Conservation (phyloP, 805 yeast species). For the Ogataea nonfermentans region DNA sequence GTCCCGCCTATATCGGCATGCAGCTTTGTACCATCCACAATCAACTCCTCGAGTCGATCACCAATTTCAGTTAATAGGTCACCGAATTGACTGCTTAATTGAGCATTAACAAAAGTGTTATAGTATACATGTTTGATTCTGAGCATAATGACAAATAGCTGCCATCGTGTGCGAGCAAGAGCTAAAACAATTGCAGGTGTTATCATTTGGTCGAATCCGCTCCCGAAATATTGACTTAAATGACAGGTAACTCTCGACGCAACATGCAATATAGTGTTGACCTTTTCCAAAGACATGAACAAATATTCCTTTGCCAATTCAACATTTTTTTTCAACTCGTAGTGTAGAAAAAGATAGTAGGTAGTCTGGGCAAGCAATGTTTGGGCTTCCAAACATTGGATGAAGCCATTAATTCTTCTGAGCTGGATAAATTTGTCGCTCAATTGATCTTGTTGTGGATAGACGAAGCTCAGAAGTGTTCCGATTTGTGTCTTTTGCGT, state of each 20-base stretch:
- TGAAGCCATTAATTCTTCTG: conserved; percentile 20
- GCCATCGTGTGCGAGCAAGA: conserved; percentile 14
- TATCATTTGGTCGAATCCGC: conserved; percentile 40
- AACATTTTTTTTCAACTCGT: conserved; percentile 32
- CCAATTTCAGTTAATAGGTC: not conserved
- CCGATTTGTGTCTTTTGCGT: conserved; percentile 19
- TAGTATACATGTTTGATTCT: conserved; percentile 19
- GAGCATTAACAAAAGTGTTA: conserved; percentile 10
- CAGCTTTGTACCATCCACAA: conserved; percentile 3
- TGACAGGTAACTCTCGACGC: conserved; percentile 34
- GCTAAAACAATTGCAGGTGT: conserved; percentile 35
- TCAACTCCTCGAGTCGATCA: not conserved
- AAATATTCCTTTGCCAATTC: conserved; percentile 37
- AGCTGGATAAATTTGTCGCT: conserved; percentile 15
- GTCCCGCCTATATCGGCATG: too few relatives aligned
- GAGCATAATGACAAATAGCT: conserved; percentile 1
- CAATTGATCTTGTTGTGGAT: conserved; percentile 12
- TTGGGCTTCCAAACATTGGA: conserved; percentile 19
- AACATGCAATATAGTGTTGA: conserved; percentile 35
- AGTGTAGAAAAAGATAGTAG: conserved; percentile 39
- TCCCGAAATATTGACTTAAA: conserved; percentile 39
- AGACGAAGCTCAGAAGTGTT: conserved; percentile 14
- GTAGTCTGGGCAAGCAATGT: conserved; percentile 32
- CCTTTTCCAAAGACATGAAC: conserved; percentile 30
- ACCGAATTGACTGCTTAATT: conserved; percentile 10